phyloP scores from a whole-genome alignment of 2,329 filamentous ascomycete genomes.

The Geoglossum cookeanum region DNA sequence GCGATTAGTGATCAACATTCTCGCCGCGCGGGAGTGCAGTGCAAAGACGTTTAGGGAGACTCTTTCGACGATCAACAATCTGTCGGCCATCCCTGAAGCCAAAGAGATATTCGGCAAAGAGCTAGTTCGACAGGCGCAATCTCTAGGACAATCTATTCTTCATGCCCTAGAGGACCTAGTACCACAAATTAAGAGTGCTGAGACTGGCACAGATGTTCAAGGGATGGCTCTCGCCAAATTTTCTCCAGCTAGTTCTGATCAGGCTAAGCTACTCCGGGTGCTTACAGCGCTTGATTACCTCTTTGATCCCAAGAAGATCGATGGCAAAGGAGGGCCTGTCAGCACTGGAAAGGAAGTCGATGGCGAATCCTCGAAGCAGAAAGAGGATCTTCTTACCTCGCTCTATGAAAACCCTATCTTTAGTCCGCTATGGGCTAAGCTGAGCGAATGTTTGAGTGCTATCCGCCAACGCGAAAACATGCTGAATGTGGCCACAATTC shows the following conservation, averaged over 20 bases:
- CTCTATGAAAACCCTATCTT: slow-evolving; percentile 88
- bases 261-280: slow-evolving; percentile 84
- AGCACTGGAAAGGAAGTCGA: slow-evolving; percentile 33
- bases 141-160: slow-evolving; percentile 68
- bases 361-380: slow-evolving; percentile 39
- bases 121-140: slow-evolving; percentile 69
- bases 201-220: slow-evolving; percentile 84
- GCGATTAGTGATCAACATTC: slow-evolving; percentile 85
- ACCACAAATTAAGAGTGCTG: slow-evolving; percentile 68
- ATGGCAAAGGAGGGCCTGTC: slow-evolving; percentile 26
- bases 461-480: slow-evolving; percentile 88
- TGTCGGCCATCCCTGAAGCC: slow-evolving; percentile 79
- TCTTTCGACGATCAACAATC: slow-evolving; percentile 93
- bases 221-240: slow-evolving; percentile 88
- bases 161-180: slow-evolving; percentile 69
- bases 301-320: slow-evolving; percentile 62
- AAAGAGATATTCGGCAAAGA: slow-evolving; percentile 87
- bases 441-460: slow-evolving; percentile 71
- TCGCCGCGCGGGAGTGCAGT: slow-evolving; percentile 88
- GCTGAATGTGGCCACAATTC: slow-evolving; percentile 90
- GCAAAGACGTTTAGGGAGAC: slow-evolving; percentile 97
- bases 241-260: slow-evolving; percentile 85
- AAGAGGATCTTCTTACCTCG: slow-evolving; percentile 68
- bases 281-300: slow-evolving; percentile 89
- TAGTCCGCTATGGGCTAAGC: slow-evolving; percentile 73